Percentiles rank a stretch among this genome's conserved stretches.
Conservation (phyloP, 2,329 filamentous ascomycete genomes). For the Colletotrichum kahawae region DNA sequence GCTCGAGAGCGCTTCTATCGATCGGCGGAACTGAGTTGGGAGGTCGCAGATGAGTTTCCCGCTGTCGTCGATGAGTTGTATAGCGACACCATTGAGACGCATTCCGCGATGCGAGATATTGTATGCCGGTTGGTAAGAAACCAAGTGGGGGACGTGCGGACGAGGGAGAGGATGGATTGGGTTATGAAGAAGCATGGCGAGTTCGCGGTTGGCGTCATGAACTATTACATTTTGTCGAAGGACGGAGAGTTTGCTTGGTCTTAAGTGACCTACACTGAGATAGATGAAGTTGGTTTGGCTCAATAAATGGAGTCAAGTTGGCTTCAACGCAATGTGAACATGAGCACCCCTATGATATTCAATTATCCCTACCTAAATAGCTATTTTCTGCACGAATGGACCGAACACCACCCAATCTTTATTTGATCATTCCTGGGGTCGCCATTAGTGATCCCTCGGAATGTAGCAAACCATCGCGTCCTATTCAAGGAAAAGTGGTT, state of each 20-base stretch:
- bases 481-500: no score
- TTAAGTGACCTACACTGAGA: no score
- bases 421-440: no score
- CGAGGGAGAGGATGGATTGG: conserved; percentile 12
- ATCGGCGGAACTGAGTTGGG: conserved; percentile 19
- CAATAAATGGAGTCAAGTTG: no score
- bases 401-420: no score
- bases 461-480: no score
- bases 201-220: conserved; percentile 20
- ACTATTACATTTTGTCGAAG: neutral
- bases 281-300: no score
- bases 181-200: conserved; percentile 28
- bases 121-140: conserved; percentile 24
- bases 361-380: no score
- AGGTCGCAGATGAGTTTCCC: conserved; percentile 22
- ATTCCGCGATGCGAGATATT: conserved; percentile 25
- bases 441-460: no score
- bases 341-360: no score
- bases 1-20: conserved; percentile 34
- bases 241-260: neutral
- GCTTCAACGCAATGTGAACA: no score
- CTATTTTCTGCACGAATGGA: no score
- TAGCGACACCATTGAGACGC: conserved; percentile 13
- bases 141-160: neutral
- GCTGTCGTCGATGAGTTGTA: conserved; percentile 30